Evolutionary conservation across 345 rosid species (phyloP), one percentile per base, ranked within the genome.

Genomic region (Sisymbrium irio): DNA sequence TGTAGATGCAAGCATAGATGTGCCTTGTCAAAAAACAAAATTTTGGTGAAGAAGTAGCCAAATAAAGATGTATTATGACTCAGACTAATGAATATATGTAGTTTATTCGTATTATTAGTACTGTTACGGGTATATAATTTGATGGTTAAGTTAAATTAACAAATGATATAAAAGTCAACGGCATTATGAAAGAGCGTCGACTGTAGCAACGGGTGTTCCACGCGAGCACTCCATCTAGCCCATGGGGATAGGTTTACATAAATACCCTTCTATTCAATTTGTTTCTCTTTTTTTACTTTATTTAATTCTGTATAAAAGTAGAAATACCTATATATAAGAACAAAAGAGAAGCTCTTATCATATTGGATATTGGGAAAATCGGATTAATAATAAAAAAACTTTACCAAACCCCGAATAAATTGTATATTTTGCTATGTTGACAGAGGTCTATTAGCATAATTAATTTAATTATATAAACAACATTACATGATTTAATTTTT

Each of bases 121-220:
- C 54, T 49, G 7, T 30, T 30, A 12, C 9, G 35, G 9, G 18
- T 47, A 47, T 20, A 35, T 66, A 50, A 66, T 66, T 35, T 50
- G 60, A 27, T 35, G 46, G 59, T 54, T 51, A 36, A 65, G 46
- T 51, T 62, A 14, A 39, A n/a, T 62, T 35, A 49, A 35, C 14
- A 33, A 49, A 22, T 50, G 19, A 46, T 18, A 64, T 18, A 20
- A 9, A 46, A 46, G 53, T 46, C 53, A 46, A 46, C 53, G 53
- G 5, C 40, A 9, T 46, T 5, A 46, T 46, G 5, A 46, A 46
- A 46, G 25, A 46, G 3, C 28, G 54, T 49, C 56, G 32, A 12
- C 56, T 50, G 56, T 50, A 32, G n/a, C 2, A 50, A 50, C 56
- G 56, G 56, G 32, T 50, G 56, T 50, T 50, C 56, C 56, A 50